Conservation (phyloP, 2,329 filamentous ascomycete genomes). For the Scopulariopsis brevicaulis region DNA sequence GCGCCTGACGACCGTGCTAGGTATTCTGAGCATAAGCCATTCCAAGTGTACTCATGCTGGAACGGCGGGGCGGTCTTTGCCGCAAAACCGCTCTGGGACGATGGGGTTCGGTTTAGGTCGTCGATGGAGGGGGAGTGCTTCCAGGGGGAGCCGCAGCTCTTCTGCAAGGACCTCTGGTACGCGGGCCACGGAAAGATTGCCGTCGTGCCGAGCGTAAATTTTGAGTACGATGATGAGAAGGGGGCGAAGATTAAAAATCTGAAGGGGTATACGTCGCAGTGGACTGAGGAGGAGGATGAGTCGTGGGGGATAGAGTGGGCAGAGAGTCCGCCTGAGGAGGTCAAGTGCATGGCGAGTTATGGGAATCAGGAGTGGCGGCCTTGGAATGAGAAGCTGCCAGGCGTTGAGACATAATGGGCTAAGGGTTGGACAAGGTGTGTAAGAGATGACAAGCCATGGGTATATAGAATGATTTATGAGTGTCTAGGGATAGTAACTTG, state of each 20-base stretch:
- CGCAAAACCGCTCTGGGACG: conserved; percentile 31
- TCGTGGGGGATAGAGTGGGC: conserved; percentile 27
- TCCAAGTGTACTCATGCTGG: conserved; percentile 52
- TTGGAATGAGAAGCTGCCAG: conserved; percentile 22
- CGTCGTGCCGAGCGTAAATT: conserved; percentile 41
- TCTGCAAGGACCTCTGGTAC: conserved; percentile 46
- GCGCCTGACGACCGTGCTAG: conserved; percentile 21
- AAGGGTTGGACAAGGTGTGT: too few species aligned
- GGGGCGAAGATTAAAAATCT: conserved; percentile 31
- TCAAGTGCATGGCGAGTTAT: conserved; percentile 35
- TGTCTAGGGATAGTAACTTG: too few species aligned
- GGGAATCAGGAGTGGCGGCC: conserved; percentile 26
- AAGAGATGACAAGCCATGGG: too few species aligned
- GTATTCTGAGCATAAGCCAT: conserved; percentile 26
- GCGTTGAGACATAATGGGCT: neutral
- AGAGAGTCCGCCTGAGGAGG: conserved; percentile 26
- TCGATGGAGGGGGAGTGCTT: conserved; percentile 29
- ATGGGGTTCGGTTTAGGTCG: conserved; percentile 31
- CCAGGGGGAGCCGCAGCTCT: conserved; percentile 41
- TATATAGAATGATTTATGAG: too few species aligned
- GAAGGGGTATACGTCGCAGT: conserved; percentile 35
- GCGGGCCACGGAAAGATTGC: conserved; percentile 38
- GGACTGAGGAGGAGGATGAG: conserved; percentile 13
- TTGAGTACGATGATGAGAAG: conserved; percentile 38
- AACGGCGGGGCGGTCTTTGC: conserved; percentile 40